phyloP scores from a whole-genome alignment of 2,329 filamentous ascomycete species.

The Scedosporium minutisporum region DNA sequence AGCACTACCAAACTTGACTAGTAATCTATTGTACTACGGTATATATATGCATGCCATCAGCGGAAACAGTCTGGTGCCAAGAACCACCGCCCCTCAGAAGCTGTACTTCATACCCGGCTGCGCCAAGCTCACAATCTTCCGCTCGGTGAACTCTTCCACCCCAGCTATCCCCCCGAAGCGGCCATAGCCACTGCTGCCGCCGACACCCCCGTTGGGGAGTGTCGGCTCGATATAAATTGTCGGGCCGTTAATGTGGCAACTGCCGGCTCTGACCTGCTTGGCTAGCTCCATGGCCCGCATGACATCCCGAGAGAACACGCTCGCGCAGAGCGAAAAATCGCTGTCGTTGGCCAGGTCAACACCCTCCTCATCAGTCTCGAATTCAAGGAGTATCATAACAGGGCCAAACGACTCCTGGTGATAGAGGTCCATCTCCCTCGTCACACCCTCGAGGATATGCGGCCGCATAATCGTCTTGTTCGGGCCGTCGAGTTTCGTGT shows the following conservation, averaged over 20 bases:
- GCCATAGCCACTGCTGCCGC: slow-evolving; percentile 32
- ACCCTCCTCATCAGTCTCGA: slow-evolving; percentile 53
- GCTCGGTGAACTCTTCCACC: slow-evolving; percentile 25
- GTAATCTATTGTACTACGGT: too few relatives aligned
- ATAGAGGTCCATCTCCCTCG: slow-evolving; percentile 56
- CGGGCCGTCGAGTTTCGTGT: slow-evolving; percentile 21
- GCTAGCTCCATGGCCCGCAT: slow-evolving; percentile 41
- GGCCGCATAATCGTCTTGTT: slow-evolving; percentile 42
- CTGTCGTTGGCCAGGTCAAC: slow-evolving; percentile 58
- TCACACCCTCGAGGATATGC: slow-evolving; percentile 50
- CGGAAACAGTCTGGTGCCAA: too few relatives aligned
- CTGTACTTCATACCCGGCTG: slow-evolving; percentile 16
- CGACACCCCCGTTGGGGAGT: slow-evolving; percentile 31
- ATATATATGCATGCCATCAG: too few relatives aligned
- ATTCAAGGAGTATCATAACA: slow-evolving; percentile 48
- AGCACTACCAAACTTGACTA: too few relatives aligned
- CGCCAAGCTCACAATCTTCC: slow-evolving; percentile 23
- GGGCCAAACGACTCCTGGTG: slow-evolving; percentile 59
- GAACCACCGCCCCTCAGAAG: slow-evolving; percentile 7
- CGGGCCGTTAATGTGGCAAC: slow-evolving; percentile 33
- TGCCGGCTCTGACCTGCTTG: slow-evolving; percentile 45
- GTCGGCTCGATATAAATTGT: slow-evolving; percentile 32
- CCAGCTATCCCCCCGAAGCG: slow-evolving; percentile 27
- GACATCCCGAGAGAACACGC: slow-evolving; percentile 56
- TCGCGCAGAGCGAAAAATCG: slow-evolving; percentile 55